Evolutionary conservation across 768 basidiomycete genomes (phyloP).

Genomic region (Tricholoma hemisulphureum): DNA sequence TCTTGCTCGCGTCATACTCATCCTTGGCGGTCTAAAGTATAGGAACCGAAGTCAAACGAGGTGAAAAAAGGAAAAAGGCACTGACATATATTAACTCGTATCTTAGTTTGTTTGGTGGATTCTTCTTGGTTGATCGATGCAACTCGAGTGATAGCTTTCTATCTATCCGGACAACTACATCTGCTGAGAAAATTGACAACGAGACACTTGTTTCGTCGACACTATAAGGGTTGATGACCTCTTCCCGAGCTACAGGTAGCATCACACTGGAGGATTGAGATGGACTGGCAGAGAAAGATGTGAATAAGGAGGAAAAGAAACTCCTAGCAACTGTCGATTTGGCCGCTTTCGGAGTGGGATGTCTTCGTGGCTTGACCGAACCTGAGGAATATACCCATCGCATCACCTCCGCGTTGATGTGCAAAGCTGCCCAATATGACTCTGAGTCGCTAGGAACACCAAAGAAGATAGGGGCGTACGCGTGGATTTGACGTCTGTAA

Average conservation of each 20-base stretch:
- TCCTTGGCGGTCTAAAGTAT: slow-evolving; percentile 69
- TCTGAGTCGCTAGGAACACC: slow-evolving; percentile 6
- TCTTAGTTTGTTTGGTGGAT: slow-evolving; percentile 71
- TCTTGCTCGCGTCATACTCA: slow-evolving; percentile 71
- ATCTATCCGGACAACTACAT: slow-evolving; percentile 62
- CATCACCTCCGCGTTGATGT: slow-evolving; percentile 81
- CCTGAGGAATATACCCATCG: slow-evolving; percentile 72
- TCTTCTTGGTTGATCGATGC: slow-evolving; percentile 92
- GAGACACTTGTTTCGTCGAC: slow-evolving; percentile 54
- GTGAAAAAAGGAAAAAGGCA: slow-evolving; percentile 5
- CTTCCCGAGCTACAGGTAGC: slow-evolving; percentile 28
- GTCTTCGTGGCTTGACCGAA: slow-evolving; percentile 51
- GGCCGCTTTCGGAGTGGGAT: slow-evolving; percentile 27
- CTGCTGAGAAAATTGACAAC: slow-evolving; percentile 64
- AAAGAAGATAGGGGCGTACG: slow-evolving; percentile 40
- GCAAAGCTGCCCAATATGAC: slow-evolving; percentile 47
- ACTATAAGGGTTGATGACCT: slow-evolving; percentile 34
- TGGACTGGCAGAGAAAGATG: slow-evolving; percentile 33
- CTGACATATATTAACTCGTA: slow-evolving; percentile 85
- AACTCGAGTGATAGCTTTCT: slow-evolving; percentile 72
- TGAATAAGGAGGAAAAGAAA: slow-evolving; percentile 52
- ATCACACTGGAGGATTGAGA: slow-evolving; percentile 37
- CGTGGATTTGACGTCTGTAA: slow-evolving; percentile 60
- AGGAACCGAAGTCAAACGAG: neutral
- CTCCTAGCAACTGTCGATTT: slow-evolving; percentile 33